Conservation (phyloP, 352 stramenopile genomes). For the Phytophthora colocasiae region DNA sequence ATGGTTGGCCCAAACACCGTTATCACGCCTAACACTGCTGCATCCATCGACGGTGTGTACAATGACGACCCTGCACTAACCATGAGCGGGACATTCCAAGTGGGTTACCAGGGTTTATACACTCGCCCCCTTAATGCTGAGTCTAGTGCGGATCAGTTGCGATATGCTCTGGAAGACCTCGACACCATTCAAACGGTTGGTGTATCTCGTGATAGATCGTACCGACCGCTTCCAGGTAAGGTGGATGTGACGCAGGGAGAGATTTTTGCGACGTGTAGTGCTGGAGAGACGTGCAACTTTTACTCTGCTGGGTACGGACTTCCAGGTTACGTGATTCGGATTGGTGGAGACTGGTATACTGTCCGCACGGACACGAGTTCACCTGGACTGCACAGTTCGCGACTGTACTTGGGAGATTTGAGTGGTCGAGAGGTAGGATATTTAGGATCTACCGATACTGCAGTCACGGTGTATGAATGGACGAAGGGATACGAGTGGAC, state of each 20-base stretch:
- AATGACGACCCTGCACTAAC: slow-evolving; percentile 43
- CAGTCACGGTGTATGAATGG: slow-evolving; percentile 71
- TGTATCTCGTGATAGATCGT: slow-evolving; percentile 57
- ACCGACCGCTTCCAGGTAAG: slow-evolving; percentile 48
- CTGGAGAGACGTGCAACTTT: slow-evolving; percentile 61
- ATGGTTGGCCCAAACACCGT: slow-evolving; percentile 28
- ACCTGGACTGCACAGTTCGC: slow-evolving; percentile 41
- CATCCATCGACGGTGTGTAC: slow-evolving; percentile 71
- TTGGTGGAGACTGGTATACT: slow-evolving; percentile 77
- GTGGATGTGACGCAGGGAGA: slow-evolving; percentile 66
- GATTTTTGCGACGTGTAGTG: slow-evolving; percentile 68
- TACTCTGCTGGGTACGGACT: slow-evolving; percentile 58
- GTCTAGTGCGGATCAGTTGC: slow-evolving; percentile 67
- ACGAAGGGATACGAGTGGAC: slow-evolving; percentile 76
- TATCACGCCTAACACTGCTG: slow-evolving; percentile 21
- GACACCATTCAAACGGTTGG: slow-evolving; percentile 59
- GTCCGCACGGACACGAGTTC: slow-evolving; percentile 57
- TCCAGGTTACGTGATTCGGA: slow-evolving; percentile 59
- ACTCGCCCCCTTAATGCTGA: slow-evolving; percentile 75
- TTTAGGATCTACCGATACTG: slow-evolving; percentile 40
- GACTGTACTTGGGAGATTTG: slow-evolving; percentile 67
- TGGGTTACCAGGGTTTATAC: slow-evolving; percentile 68
- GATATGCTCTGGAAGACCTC: slow-evolving; percentile 73
- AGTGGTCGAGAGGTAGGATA: slow-evolving; percentile 71
- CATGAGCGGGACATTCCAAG: slow-evolving; percentile 86